Evolutionary conservation across 352 stramenopile species (phyloP), one percentile per base, ranked within the genome.

Genomic region (Achlya hypogyna): DNA sequence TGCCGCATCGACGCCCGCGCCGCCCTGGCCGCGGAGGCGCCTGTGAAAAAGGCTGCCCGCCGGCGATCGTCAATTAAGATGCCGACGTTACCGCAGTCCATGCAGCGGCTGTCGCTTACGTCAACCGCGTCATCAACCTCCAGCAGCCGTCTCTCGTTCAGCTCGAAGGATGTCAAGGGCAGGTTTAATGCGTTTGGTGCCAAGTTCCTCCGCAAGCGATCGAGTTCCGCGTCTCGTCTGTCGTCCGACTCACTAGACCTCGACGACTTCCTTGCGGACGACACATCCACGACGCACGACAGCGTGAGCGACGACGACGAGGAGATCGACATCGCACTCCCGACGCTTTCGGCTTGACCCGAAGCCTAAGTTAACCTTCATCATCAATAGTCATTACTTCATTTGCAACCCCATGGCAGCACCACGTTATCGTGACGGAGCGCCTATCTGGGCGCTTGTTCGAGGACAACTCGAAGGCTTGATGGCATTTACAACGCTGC

Each of bases 1-100:
- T 93, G 84, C 34, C 81, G 80, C 1, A 88, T 91, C 49, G 84
- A 93, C 62, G 86, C 78, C 4, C 31, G 54, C 22, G 29, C 29
- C 1, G 29, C 43, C 34, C 53, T 32, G 12, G 54, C 45, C 16
- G 54, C 20, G n/a, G 12, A 8, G 2, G 18, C 22, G n/a, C n/a
- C 8, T 23, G 20, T 25, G 23, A 64, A 29, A 3, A 60, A 42
- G 28, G 10, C 52, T 5, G 16, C 16, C 5, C 31, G 27, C 51
- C 53, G 53, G 8, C 51, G 28, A 38, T 40, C 38, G 38, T 45
- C 38, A 2, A 22, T 64, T 23, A 64, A 64, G 25, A 51, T 64
- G 54, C 54, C 54, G 23, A 52, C 35, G 10, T 20, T 64, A 2
- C 14, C 54, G 9, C 10, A 23, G 20, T 59, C 51, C 32, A 52